Conservation (phyloP, 1,284 basidiomycete species). For the Ganoderma boninense region DNA sequence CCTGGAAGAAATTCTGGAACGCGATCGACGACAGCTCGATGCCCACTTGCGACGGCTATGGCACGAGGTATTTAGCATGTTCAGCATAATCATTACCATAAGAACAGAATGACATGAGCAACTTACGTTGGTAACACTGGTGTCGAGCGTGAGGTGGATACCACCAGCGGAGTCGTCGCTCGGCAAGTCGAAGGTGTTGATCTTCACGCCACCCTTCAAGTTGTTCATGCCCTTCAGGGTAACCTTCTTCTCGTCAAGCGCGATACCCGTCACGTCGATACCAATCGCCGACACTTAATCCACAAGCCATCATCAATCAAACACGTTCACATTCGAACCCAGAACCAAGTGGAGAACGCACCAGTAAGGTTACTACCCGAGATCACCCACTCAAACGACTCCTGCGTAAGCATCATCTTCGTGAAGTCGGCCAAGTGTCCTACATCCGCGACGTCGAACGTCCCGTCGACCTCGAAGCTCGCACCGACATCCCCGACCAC, state of each 20-base stretch:
- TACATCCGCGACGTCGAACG: slow-evolving; percentile 70
- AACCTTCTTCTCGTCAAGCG: slow-evolving; percentile 66
- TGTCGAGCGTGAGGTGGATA: slow-evolving; percentile 72
- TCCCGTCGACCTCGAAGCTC: slow-evolving; percentile 60
- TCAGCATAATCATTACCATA: no score
- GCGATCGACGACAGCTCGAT: slow-evolving; percentile 70
- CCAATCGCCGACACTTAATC: slow-evolving; percentile 57
- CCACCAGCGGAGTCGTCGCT: slow-evolving; percentile 80
- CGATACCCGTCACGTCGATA: slow-evolving; percentile 66
- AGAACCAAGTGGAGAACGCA: slow-evolving; percentile 1
- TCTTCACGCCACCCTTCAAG: slow-evolving; percentile 68
- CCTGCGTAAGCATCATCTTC: slow-evolving; percentile 68
- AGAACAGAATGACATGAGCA: background rate
- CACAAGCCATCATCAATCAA: background rate
- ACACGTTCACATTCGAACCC: background rate
- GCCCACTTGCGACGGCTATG: slow-evolving; percentile 80
- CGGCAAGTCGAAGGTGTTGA: slow-evolving; percentile 79
- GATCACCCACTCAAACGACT: slow-evolving; percentile 81
- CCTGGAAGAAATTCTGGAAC: slow-evolving; percentile 66
- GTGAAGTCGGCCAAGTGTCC: slow-evolving; percentile 74
- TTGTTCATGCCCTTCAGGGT: slow-evolving; percentile 79
- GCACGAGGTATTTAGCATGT: background rate
- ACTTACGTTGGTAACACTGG: slow-evolving; percentile 68
- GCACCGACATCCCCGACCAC: slow-evolving; percentile 72
- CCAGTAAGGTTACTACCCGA: slow-evolving; percentile 70